Evolutionary conservation across 345 rosid genomes (phyloP).

Genomic region (Fremontodendron californicum): DNA sequence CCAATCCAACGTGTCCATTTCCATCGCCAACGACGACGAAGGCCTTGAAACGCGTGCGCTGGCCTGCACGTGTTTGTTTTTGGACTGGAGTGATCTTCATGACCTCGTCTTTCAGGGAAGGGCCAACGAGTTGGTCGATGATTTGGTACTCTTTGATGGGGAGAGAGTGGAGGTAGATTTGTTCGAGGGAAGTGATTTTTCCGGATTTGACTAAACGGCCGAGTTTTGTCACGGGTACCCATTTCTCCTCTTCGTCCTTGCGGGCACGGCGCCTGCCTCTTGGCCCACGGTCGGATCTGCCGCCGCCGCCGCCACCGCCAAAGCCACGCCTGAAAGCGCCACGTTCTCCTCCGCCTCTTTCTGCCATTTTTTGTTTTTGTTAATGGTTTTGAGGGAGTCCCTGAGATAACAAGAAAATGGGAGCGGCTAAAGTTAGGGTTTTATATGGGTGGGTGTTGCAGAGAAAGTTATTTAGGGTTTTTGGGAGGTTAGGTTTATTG

Average conservation of each 20-base stretch:
- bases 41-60: slow-evolving; percentile 9
- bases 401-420: background rate
- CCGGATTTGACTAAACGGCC: background rate
- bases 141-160: slow-evolving; percentile 11
- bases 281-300: slow-evolving; percentile 2
- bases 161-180: slow-evolving; percentile 9
- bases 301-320: background rate
- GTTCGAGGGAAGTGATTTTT: slow-evolving; percentile 8
- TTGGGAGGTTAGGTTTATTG: no score
- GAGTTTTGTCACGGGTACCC: slow-evolving; percentile 4
- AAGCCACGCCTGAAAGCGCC: slow-evolving; percentile 7
- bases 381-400: background rate
- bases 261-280: slow-evolving; percentile 11
- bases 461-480: background rate
- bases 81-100: slow-evolving; percentile 10
- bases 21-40: slow-evolving; percentile 4
- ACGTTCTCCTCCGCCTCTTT: slow-evolving; percentile 10
- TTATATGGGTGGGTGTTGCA: background rate
- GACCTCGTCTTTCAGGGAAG: slow-evolving; percentile 4
- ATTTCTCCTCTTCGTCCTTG: slow-evolving; percentile 10
- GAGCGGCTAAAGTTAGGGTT: background rate
- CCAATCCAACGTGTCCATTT: slow-evolving; percentile 6
- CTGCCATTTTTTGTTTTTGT: background rate
- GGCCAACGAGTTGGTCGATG: slow-evolving; percentile 8
- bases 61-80: slow-evolving; percentile 7